Evolutionary conservation across 306 rosid species (phyloP).

Genomic region (Geum urbanum): DNA sequence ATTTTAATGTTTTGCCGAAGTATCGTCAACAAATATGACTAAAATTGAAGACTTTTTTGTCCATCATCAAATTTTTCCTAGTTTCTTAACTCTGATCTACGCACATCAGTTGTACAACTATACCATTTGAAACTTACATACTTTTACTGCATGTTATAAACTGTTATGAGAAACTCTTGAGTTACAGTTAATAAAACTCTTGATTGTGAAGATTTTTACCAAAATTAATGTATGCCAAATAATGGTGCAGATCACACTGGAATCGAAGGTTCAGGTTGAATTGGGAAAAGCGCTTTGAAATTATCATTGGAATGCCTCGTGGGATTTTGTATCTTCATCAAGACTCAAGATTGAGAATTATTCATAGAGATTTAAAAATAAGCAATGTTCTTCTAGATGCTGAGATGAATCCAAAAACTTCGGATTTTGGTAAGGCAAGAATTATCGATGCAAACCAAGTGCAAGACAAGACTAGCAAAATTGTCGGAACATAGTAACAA

Average conservation of each 20-base stretch:
- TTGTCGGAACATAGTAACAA: conserved; percentile 64
- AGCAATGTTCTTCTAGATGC: conserved; percentile 51
- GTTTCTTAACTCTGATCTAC: too few species aligned
- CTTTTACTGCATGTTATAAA: too few species aligned
- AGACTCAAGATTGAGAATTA: conserved; percentile 51
- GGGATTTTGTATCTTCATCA: conserved; percentile 59
- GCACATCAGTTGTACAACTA: too few species aligned
- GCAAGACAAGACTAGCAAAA: conserved; percentile 39
- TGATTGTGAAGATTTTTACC: not conserved
- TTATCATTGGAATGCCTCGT: conserved; percentile 43
- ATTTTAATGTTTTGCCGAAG: too few species aligned
- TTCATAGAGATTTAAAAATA: conserved; percentile 54
- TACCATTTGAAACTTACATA: too few species aligned
- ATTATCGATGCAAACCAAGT: conserved; percentile 42
- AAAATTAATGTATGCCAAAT: not conserved
- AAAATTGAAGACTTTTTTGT: too few species aligned
- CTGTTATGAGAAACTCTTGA: too few species aligned
- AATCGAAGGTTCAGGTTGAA: conserved; percentile 29
- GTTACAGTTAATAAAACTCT: too few species aligned
- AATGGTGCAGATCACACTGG: conserved; percentile 27
- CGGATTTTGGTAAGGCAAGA: conserved; percentile 71
- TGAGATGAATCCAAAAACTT: conserved; percentile 48
- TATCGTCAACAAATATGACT: too few species aligned
- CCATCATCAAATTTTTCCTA: too few species aligned
- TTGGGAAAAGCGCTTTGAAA: conserved; percentile 42